These are phyloP conservation scores for Candida taoyuanica DNA, from an alignment of 805 yeast genomes.

Conservation along the genomic window DNA sequence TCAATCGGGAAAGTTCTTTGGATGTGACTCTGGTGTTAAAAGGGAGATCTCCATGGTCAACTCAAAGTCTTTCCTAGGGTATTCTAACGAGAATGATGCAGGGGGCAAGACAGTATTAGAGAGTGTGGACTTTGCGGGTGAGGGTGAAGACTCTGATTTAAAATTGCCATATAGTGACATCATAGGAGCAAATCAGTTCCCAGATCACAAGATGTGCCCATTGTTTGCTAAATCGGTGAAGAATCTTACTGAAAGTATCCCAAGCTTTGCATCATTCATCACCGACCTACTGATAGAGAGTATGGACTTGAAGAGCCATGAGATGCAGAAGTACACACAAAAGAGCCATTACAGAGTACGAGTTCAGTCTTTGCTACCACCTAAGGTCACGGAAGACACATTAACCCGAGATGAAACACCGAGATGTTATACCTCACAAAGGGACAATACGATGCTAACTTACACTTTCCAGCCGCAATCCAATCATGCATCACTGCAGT, in stretches of 20 bases:
- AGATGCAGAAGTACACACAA: not conserved
- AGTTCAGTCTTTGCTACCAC: too few species aligned
- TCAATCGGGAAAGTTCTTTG: slow-evolving; percentile 34
- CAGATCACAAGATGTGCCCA: slow-evolving; percentile 31
- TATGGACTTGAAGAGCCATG: slow-evolving; percentile 39
- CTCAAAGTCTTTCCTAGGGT: slow-evolving; percentile 42
- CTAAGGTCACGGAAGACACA: too few species aligned
- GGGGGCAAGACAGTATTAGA: slow-evolving; percentile 30
- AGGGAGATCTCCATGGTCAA: slow-evolving; percentile 35
- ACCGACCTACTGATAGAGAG: slow-evolving; percentile 49
- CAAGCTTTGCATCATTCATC: slow-evolving; percentile 38
- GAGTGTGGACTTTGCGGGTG: slow-evolving; percentile 41
- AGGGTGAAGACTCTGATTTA: slow-evolving; percentile 35
- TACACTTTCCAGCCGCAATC: slow-evolving; percentile 51
- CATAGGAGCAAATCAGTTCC: slow-evolving; percentile 45
- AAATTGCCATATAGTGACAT: slow-evolving; percentile 34
- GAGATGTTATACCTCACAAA: not conserved
- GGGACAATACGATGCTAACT: slow-evolving; percentile 54
- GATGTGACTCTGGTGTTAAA: slow-evolving; percentile 31
- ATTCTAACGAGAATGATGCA: slow-evolving; percentile 40
- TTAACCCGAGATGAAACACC: not conserved
- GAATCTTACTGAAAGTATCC: slow-evolving; percentile 41
- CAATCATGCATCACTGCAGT: slow-evolving; percentile 40
- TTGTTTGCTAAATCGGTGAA: slow-evolving; percentile 27
- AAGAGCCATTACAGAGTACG: slow-evolving; percentile 15